These are phyloP conservation scores for Sclerotiophoma versabilis DNA, from an alignment of 2,329 filamentous ascomycete genomes.

Conservation along the genomic window DNA sequence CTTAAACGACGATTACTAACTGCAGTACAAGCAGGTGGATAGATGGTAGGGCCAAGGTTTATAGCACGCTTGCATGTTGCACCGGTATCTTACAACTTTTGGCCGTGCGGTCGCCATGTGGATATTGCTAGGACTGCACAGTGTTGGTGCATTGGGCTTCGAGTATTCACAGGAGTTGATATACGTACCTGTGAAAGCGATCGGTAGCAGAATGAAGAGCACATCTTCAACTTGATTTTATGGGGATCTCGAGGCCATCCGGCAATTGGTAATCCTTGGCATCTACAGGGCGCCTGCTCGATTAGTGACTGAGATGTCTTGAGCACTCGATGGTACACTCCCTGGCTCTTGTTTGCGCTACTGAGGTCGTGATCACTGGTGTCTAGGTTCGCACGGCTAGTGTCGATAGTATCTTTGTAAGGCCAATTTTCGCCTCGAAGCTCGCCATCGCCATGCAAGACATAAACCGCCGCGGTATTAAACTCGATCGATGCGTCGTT, in stretches of 20 bases:
- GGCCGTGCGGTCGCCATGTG: neutral
- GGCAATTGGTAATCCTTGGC: neutral
- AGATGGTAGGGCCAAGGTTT: constrained; percentile 14
- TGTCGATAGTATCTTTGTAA: neutral
- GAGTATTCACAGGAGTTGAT: neutral
- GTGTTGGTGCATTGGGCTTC: neutral
- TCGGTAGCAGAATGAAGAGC: constrained; percentile 2
- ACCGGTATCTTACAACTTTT: constrained; percentile 1
- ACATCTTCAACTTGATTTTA: neutral
- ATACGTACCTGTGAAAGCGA: constrained; percentile 9
- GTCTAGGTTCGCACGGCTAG: too few species aligned
- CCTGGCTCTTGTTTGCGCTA: neutral
- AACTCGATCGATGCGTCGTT: neutral
- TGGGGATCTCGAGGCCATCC: neutral
- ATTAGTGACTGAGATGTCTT: neutral
- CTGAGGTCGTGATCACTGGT: too few species aligned
- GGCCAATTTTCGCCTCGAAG: neutral
- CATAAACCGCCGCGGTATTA: neutral
- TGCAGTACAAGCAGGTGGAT: constrained; percentile 12
- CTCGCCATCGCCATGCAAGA: too few species aligned
- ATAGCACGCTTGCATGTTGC: constrained; percentile 1
- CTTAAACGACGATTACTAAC: constrained; percentile 9
- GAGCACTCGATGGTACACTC: neutral
- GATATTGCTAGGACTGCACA: neutral
- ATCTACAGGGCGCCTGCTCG: neutral